Evolutionary conservation across 495 filamentous ascomycete species (phyloP), one percentile per base, ranked within the genome.

Genomic region (Hypoxylon fuscum): DNA sequence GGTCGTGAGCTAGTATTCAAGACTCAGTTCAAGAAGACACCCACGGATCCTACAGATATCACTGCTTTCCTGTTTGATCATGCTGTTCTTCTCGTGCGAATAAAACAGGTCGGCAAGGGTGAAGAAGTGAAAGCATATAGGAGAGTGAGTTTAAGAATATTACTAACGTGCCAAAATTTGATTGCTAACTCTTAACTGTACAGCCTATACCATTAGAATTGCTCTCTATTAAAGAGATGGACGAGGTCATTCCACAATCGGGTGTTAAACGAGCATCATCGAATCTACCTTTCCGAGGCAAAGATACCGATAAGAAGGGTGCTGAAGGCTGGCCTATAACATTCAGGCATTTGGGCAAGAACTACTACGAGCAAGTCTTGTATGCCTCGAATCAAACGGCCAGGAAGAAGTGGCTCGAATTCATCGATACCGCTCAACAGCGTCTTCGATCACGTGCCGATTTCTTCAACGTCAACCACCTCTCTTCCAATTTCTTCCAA

Each of bases 331-430:
- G 90, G 74, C 96, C 96, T 1, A 95, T 99, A 66, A 98, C 93
- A n/a, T 98, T 99, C 81, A 86, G 89, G 49, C 96, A 98, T 81
- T 84, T 99, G 21, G 96, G 96, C n/a, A 96, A 93, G 71, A 92
- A 91, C 51, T 93, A 93, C 32, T 98, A 96, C 72, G 96, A 96
- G 68, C 81, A 90, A 61, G 93, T 93, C n/a, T 81, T 99, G 1
- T 98, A 89, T 74, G 93, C 91, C 21, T 83, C 86, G 17, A 92
- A 88, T 42, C 88, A 88, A 54, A 88, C 89, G 20, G 88, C 89
- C 15, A 82, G 93, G 56, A 85, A 90, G 67, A 98, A 98, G 76
- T 98, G 96, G 87, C 91, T 99, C 68, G 94, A 98, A 77, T 85
- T 90, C 67, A 96, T 99, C 63, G 93, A 96, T 64, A 81, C 86